Evolutionary conservation across 2,329 filamentous ascomycete genomes (phyloP), one percentile per base, ranked within the genome.

Genomic region (Clathrospora elynae): DNA sequence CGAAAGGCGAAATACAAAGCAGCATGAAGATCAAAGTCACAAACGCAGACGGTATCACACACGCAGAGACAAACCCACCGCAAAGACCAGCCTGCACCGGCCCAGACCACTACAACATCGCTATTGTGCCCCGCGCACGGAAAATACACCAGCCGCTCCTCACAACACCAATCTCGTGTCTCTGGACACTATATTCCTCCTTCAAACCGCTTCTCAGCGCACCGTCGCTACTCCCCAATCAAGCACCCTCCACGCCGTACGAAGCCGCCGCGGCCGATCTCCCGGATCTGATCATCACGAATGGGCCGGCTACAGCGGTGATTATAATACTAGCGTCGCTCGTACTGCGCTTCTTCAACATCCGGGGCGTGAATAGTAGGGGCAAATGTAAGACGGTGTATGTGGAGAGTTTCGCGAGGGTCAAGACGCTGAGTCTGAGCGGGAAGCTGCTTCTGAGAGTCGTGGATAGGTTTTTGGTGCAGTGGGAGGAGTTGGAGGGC

Each of bases 341-440:
- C 2, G 33, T 83, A 10, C 59, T 87, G 35, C 76, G 79, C n/a
- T 76, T 82, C 58, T 73, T 78, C 46, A 61, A 76, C 44, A 34
- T 70, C 5, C 48, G 53, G 34, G 68, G 71, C 7, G 68, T 60
- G 20, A 51, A 70, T 24, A 62, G 61, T 6, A 66, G 74, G 13
- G 71, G 76, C 18, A 79, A 79, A 51, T 85, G 92, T 73, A 82
- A 83, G 50, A 85, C 87, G 7, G 76, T 97, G 10, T 99, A 93
- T 67, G 81, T 96, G 18, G 93, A 99, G 75, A 93, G 88, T 13
- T 96, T 91, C 86, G 92, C 93, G 2, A 80, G 93, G 11, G 88
- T 95, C 11, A 85, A 80, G 53, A 85, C 82, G 9, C 71, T 97
- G 53, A 97, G 92, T 72, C 69, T 96, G 46, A 95, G 89, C 24